Evolutionary conservation across 495 filamentous ascomycete species (phyloP), one percentile per base, ranked within the genome.

Genomic region (Talaromyces adpressus): DNA sequence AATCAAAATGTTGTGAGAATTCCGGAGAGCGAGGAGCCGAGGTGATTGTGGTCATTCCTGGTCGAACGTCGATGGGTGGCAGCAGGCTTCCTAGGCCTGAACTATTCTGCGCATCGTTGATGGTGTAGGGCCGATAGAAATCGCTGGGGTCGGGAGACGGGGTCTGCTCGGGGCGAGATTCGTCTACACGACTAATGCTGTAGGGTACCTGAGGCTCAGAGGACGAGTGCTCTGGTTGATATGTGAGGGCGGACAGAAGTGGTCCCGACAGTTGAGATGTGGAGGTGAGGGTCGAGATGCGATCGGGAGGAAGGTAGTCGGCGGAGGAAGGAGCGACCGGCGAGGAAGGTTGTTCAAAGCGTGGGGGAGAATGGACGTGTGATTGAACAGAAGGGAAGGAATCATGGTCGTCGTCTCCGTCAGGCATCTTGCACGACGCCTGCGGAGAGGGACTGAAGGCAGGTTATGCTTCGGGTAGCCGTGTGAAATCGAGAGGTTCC

Each of bases 71-170:
- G 56, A 14, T 14, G 36, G 67, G 67, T 47, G 69, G 62, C 52
- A 65, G 69, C 56, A 67, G 70, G 68, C 70, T 63, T 45, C 67
- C 73, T 65, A 70, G 57, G 11, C 62, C 68, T 51, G 63, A 68
- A 45, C 67, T 71, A 57, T 70, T 68, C 52, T 71, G 67, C 34
- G 59, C 41, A 41, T 59, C 58, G 23, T 59, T 57, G 34, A 71
- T 59, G 39, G 65, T 66, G 63, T 73, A 71, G 57, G 68, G 72
- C 52, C 80, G 77, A 67, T 84, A 85, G 68, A 76, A 84, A 14
- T 83, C 81, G 70, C 80, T 80, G 16, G 81, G 82, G 67, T 85
- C 79, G 39, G 81, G 75, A 30, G 79, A 82, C 27, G 70, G 63
- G 62, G 72, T 72, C 34, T 72, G 67, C 63, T 32, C 39, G 39